Evolutionary conservation across 768 basidiomycete species (phyloP), one percentile per base, ranked within the genome.

Genomic region (Kwoniella sp.): DNA sequence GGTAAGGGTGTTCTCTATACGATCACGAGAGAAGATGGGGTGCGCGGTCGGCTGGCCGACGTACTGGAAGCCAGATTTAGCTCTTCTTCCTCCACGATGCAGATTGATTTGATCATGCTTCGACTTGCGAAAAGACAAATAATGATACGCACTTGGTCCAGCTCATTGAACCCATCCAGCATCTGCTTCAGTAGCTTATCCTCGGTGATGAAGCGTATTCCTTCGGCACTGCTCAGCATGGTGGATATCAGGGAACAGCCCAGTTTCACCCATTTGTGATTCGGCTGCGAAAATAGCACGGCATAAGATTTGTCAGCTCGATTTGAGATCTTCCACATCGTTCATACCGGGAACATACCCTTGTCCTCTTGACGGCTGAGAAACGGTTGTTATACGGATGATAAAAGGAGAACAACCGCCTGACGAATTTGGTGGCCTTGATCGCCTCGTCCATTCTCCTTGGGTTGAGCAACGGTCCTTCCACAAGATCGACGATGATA

Each of bases 371-470:
- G 72, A 97, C 83, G 69, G 91, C 89, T 2, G 90, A 90, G 79
- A 96, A 98, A 17, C 90, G 86, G 36, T 76, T 88, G 60, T 83
- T 88, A 77, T 91, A 89, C 0, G 96, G 96, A 74, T 95, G 90
- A 77, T 90, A 97, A 82, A 98, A 98, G 0, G 87, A 85, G 84
- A 95, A 88, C n/a, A 99, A 81, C 33, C 91, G 84, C n/a, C 89
- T 86, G 60, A 95, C 87, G 69, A 94, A 95, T 68, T 90, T 87
- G 13, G 90, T 88, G 15, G 88, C 91, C 75, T 88, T 90, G 74
- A 95, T 90, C 2, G 92, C 91, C 80, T 99, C 96, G 74, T 99
- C 95, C 78, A 98, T 84, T 37, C 96, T 84, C 75, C 91, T 91
- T 1, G 92, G 88, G 72, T 93, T 95, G 51, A 93, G 83, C 60